A percentile compares a stretch with the other conserved stretches of the same genome.
Evolutionary conservation across 176 grass and related monocot genomes (phyloP).

Genomic region (Aegilops bicornis): DNA sequence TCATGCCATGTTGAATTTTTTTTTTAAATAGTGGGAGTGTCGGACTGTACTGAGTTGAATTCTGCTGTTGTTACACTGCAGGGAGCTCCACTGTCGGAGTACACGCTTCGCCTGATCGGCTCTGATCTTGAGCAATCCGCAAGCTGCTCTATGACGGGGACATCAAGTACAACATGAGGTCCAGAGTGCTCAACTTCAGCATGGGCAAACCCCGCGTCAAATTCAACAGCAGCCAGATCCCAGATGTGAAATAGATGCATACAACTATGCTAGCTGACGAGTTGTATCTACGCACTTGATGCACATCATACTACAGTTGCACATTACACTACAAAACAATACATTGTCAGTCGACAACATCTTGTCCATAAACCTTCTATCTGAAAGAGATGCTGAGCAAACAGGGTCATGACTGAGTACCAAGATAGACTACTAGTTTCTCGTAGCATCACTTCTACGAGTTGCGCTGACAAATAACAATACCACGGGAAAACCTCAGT

Average conservation of each 20-base stretch:
- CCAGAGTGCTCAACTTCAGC: slow-evolving; percentile 83
- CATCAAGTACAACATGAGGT: slow-evolving; percentile 98
- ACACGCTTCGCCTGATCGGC: slow-evolving; percentile 82
- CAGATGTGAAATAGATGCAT: slow-evolving; percentile 36
- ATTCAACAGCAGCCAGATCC: slow-evolving; percentile 82
- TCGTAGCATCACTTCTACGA: background rate
- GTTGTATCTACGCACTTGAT: slow-evolving; percentile 19
- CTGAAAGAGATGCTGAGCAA: no score
- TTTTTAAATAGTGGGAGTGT: background rate
- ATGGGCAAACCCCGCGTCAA: slow-evolving; percentile 91
- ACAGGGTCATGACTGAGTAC: background rate
- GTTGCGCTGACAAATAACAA: slow-evolving; percentile 3
- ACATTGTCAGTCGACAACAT: background rate
- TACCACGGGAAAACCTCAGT: background rate
- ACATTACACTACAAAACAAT: background rate
- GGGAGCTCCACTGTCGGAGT: slow-evolving; percentile 78
- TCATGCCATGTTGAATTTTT: no score
- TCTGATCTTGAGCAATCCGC: slow-evolving; percentile 91
- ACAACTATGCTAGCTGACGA: background rate
- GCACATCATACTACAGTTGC: background rate
- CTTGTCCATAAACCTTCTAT: slow-evolving; percentile 2
- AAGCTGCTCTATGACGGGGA: slow-evolving; percentile 81
- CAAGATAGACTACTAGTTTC: background rate
- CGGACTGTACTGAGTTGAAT: background rate
- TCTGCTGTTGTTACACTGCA: slow-evolving; percentile 18